Percentiles rank a stretch among this genome's conserved stretches.
Conservation (phyloP, 108 stramenopile genomes). For the Nannochloropsis gaditana region DNA sequence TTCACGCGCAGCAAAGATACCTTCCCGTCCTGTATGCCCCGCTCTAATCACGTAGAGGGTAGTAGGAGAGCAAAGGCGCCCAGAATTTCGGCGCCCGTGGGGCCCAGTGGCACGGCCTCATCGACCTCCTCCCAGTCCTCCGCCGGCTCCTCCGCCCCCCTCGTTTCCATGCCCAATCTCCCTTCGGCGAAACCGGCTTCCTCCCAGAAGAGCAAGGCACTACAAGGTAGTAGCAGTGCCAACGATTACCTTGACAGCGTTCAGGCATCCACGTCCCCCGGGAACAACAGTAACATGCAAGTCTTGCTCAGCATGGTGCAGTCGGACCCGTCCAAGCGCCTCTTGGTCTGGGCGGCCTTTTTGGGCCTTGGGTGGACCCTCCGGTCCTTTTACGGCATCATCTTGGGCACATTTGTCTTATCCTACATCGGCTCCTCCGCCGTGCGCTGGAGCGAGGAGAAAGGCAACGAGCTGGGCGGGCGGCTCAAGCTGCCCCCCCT, state of each 20-base stretch:
- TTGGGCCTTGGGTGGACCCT: conserved; percentile 24
- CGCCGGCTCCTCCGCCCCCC: background rate
- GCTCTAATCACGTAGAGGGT: background rate
- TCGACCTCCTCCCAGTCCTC: background rate
- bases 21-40: background rate
- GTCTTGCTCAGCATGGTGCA: background rate
- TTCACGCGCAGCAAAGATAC: background rate
- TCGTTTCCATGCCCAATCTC: background rate
- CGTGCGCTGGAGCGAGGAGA: conserved; percentile 26
- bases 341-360: conserved; percentile 32
- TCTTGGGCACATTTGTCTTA: conserved; percentile 42
- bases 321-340: background rate
- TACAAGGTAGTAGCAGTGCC: too few species aligned
- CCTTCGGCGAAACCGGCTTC: too few species aligned
- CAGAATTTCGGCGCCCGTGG: background rate
- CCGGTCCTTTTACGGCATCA: conserved; percentile 39
- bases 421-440: conserved; percentile 38
- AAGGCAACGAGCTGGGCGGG: conserved; percentile 25
- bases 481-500: background rate
- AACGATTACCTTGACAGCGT: too few species aligned
- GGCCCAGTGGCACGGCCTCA: background rate
- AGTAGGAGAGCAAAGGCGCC: background rate
- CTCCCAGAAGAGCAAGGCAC: too few species aligned
- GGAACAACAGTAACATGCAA: background rate
- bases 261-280: background rate